A percentile compares a stretch with the other conserved stretches of the same genome.
Evolutionary conservation across 208 protist species (phyloP).

Genomic region (Wallacemonas sp.): DNA sequence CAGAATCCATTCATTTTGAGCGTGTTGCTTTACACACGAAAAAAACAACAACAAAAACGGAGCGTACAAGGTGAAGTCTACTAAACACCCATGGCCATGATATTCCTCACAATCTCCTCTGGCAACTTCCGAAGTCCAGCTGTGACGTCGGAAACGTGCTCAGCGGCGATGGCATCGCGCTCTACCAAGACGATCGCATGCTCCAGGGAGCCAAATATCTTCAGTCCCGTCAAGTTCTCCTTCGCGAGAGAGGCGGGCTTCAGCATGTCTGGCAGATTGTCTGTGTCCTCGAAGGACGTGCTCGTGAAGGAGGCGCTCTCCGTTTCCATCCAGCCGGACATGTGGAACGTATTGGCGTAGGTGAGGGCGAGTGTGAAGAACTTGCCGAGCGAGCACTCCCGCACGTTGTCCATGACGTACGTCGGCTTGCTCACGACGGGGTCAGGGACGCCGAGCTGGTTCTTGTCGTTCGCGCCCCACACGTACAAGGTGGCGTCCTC

Average conservation of each 20-base stretch:
- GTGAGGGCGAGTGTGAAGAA: conserved; percentile 67
- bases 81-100: conserved; percentile 5
- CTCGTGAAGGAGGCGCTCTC: conserved; percentile 37
- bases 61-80: background rate
- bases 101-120: conserved; percentile 30
- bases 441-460: conserved; percentile 41
- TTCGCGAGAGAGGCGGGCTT: conserved; percentile 23
- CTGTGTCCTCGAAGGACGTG: conserved; percentile 54
- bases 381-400: conserved; percentile 63
- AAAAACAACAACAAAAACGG: too few species aligned
- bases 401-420: conserved; percentile 62
- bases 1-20: too few species aligned
- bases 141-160: conserved; percentile 28
- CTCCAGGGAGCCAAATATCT: conserved; percentile 59
- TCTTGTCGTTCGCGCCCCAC: conserved; percentile 74
- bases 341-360: conserved; percentile 46
- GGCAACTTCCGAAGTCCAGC: conserved; percentile 46
- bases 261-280: conserved; percentile 50
- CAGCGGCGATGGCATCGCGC: conserved; percentile 31
- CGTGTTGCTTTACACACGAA: too few species aligned
- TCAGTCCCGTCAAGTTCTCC: conserved; percentile 41
- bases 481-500: conserved; percentile 65
- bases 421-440: conserved; percentile 33
- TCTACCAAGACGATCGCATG: conserved; percentile 68
- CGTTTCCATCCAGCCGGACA: conserved; percentile 60